Conservation (phyloP, 768 basidiomycete genomes). For the Psilocybe azurescens region DNA sequence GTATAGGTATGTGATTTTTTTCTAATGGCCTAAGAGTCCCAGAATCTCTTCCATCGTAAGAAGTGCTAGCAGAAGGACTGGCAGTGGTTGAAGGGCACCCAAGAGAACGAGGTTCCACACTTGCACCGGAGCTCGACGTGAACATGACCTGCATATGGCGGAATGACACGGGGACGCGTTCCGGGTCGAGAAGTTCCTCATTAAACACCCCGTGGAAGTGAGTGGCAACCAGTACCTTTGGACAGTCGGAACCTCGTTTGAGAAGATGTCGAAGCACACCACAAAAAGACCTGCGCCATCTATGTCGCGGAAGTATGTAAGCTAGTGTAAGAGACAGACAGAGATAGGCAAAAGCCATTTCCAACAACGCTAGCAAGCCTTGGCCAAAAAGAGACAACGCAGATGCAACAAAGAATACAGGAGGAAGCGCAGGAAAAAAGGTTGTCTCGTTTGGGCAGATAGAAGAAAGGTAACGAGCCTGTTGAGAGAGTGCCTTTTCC, state of each 20-base stretch:
- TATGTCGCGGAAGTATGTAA: constrained; percentile 27
- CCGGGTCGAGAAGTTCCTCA: constrained; percentile 64
- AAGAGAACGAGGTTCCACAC: constrained; percentile 28
- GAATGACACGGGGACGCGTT: constrained; percentile 63
- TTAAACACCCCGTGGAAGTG: constrained; percentile 95
- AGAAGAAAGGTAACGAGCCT: constrained; percentile 55
- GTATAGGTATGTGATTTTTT: constrained; percentile 87
- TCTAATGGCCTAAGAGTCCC: constrained; percentile 45
- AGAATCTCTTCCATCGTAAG: constrained; percentile 17
- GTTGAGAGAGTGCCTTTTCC: constrained; percentile 90
- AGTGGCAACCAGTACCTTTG: constrained; percentile 84
- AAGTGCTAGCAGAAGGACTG: constrained; percentile 17
- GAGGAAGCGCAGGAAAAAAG: neutral
- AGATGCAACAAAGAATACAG: too few relatives aligned
- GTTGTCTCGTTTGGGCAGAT: neutral
- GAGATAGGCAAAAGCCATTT: neutral
- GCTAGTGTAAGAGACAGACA: constrained; percentile 1
- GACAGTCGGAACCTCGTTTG: constrained; percentile 67
- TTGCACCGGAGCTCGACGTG: constrained; percentile 55
- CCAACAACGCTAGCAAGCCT: neutral
- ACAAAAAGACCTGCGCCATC: constrained; percentile 94
- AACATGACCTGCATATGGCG: constrained; percentile 92
- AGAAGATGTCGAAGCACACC: constrained; percentile 83
- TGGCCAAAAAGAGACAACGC: too few relatives aligned
- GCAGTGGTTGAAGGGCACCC: constrained; percentile 14